Conservation (phyloP, 768 basidiomycete species). For the Collybia nuda region DNA sequence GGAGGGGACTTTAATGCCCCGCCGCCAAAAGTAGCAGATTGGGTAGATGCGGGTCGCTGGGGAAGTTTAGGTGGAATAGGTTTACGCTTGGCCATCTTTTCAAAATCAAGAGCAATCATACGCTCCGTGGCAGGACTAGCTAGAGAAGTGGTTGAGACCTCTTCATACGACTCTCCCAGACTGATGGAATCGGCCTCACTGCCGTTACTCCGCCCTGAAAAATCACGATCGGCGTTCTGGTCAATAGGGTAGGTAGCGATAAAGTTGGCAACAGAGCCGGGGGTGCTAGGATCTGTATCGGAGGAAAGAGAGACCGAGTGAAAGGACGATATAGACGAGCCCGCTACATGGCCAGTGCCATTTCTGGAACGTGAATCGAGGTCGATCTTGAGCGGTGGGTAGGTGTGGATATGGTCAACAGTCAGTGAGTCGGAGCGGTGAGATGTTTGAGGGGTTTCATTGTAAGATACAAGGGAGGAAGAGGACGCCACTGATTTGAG, state of each 20-base stretch:
- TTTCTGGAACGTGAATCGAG: conserved; percentile 30
- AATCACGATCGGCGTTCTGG: conserved; percentile 22
- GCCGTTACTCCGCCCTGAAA: conserved; percentile 18
- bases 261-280: conserved; percentile 40
- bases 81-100: conserved; percentile 35
- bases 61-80: conserved; percentile 47
- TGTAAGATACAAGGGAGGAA: conserved; percentile 19
- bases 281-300: conserved; percentile 45
- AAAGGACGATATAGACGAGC: conserved; percentile 79
- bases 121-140: conserved; percentile 52
- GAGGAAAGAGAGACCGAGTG: conserved; percentile 83
- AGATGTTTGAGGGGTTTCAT: conserved; percentile 25
- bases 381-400: conserved; percentile 46
- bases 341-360: conserved; percentile 50
- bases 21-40: conserved; percentile 18
- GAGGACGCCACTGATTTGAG: conserved; percentile 40
- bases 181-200: conserved; percentile 52
- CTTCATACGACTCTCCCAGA: conserved; percentile 73
- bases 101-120: conserved; percentile 49
- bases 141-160: conserved; percentile 55
- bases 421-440: conserved; percentile 46
- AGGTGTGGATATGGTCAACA: conserved; percentile 57
- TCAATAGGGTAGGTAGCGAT: conserved; percentile 50
- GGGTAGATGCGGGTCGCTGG: conserved; percentile 36
- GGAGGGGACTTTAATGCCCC: conserved; percentile 26